Percentiles rank a stretch among this genome's conserved stretches.
Conservation (phyloP, 805 yeast genomes). For the Debaryomyces castellii region DNA sequence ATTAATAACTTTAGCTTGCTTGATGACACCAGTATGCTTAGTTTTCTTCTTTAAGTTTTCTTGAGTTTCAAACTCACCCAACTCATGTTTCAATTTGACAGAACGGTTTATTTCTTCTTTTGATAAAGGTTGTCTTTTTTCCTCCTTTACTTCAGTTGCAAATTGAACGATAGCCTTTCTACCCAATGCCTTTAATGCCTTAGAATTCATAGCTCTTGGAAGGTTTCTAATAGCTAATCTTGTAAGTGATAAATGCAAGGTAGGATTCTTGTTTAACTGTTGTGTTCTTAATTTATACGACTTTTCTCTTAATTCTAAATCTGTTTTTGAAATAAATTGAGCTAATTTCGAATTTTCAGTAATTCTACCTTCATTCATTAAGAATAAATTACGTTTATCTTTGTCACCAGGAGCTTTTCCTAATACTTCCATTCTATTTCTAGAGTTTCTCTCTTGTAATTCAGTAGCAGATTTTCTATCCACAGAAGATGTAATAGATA, state of each 20-base stretch:
- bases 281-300: slow-evolving; percentile 83
- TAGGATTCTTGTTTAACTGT: slow-evolving; percentile 87
- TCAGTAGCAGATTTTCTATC: slow-evolving; percentile 78
- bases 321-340: slow-evolving; percentile 61
- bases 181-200: slow-evolving; percentile 85
- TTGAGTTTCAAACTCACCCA: slow-evolving; percentile 25
- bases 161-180: slow-evolving; percentile 93
- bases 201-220: slow-evolving; percentile 89
- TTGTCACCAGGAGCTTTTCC: slow-evolving; percentile 80
- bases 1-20: slow-evolving; percentile 88
- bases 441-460: slow-evolving; percentile 71
- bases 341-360: slow-evolving; percentile 80
- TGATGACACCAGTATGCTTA: slow-evolving; percentile 85
- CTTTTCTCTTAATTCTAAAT: slow-evolving; percentile 83
- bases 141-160: slow-evolving; percentile 82
- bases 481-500: slow-evolving; percentile 82
- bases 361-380: slow-evolving; percentile 93
- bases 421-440: slow-evolving; percentile 66
- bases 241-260: slow-evolving; percentile 89
- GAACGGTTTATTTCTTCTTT: slow-evolving; percentile 89
- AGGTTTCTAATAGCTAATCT: slow-evolving; percentile 92
- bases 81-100: slow-evolving; percentile 56
- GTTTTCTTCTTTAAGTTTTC: slow-evolving; percentile 51
- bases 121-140: slow-evolving; percentile 75
- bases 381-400: slow-evolving; percentile 81